Percentiles rank a stretch among this genome's conserved stretches.
phyloP scores from a whole-genome alignment of 2,329 filamentous ascomycete genomes.

The Teratosphaeria gauchensis region DNA sequence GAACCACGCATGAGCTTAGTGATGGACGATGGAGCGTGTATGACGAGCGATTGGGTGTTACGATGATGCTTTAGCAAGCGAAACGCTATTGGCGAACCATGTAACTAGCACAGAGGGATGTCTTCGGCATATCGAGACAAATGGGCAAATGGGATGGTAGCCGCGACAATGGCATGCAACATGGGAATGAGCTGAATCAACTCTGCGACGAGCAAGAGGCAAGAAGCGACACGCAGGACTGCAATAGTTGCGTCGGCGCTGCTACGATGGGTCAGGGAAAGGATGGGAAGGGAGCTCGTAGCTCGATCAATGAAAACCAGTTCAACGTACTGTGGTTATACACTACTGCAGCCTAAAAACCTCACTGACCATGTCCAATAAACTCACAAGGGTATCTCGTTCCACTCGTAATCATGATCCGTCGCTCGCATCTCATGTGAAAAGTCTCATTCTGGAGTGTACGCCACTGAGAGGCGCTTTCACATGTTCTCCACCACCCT shows the following conservation, averaged over 20 bases:
- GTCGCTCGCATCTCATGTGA: background rate
- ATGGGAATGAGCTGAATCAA: background rate
- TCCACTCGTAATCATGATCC: background rate
- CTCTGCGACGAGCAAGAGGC: background rate
- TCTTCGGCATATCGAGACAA: background rate
- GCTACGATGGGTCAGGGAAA: background rate
- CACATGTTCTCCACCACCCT: conserved; percentile 80
- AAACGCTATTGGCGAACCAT: background rate
- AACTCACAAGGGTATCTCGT: background rate
- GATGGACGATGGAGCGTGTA: background rate
- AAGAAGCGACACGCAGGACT: background rate
- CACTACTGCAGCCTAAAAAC: background rate
- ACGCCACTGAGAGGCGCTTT: conserved; percentile 14
- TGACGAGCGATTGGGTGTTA: background rate
- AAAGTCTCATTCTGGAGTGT: background rate
- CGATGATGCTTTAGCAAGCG: background rate
- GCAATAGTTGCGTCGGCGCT: background rate
- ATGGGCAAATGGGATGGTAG: background rate
- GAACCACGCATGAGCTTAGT: background rate
- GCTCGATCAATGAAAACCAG: background rate
- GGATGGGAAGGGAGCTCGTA: background rate
- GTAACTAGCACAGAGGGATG: background rate
- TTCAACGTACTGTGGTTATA: background rate
- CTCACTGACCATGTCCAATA: background rate
- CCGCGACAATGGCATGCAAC: background rate